Evolutionary conservation across 78 protist genomes (phyloP).

Genomic region (Ministeria vibrans): DNA sequence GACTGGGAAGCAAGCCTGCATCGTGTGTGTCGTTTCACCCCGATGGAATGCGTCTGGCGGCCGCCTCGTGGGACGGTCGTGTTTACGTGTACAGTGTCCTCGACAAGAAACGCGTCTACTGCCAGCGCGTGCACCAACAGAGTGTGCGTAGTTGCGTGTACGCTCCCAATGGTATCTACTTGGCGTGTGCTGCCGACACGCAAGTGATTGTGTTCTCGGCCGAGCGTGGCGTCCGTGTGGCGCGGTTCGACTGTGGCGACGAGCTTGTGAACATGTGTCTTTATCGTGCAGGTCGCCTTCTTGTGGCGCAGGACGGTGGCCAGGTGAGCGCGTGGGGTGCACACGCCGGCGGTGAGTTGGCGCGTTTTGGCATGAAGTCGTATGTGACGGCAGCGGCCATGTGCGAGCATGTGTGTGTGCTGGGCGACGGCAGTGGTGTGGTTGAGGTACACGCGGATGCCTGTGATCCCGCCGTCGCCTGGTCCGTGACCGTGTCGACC

Average conservation of each 20-base stretch:
- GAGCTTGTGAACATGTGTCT: background rate
- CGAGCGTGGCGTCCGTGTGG: background rate
- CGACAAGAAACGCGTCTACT: background rate
- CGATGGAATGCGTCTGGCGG: too few relatives aligned
- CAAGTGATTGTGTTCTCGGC: conserved; percentile 1
- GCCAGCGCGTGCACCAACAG: conserved; percentile 14
- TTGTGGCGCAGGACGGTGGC: conserved; percentile 16
- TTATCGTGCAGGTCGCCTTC: background rate
- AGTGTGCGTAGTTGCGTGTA: too few relatives aligned
- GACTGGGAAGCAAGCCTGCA: too few relatives aligned
- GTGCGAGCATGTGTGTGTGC: too few relatives aligned
- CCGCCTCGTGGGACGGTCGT: too few relatives aligned
- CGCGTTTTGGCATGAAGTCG: conserved; percentile 11
- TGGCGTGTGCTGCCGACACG: conserved; percentile 39
- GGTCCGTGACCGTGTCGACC: too few relatives aligned
- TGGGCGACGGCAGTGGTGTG: too few relatives aligned
- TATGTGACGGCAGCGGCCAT: too few relatives aligned
- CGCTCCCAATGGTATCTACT: too few relatives aligned
- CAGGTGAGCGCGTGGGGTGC: background rate
- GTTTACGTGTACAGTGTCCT: background rate
- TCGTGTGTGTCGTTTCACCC: too few relatives aligned
- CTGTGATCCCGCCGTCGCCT: too few relatives aligned
- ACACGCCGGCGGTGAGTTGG: conserved; percentile 28
- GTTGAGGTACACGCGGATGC: too few relatives aligned
- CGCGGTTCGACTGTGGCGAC: background rate